Conservation (phyloP, 2,329 filamentous ascomycete genomes). For the Exophiala sp. region DNA sequence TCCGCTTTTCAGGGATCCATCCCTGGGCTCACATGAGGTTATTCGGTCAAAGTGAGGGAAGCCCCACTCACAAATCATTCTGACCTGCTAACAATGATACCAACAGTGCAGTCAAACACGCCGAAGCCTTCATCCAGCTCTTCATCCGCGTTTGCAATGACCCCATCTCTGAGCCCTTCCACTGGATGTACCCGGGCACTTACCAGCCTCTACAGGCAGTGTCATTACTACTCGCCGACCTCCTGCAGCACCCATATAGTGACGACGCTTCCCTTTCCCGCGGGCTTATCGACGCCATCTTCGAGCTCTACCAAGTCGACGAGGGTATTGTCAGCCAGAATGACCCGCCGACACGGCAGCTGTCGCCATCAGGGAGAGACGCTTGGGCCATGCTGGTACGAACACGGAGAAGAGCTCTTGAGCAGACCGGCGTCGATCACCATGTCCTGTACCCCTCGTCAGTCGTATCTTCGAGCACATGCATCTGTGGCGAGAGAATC, state of each 20-base stretch:
- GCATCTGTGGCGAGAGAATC: slow-evolving; percentile 22
- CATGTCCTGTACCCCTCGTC: slow-evolving; percentile 21
- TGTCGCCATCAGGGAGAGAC: slow-evolving; percentile 21
- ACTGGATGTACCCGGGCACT: slow-evolving; percentile 30
- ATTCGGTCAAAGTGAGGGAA: slow-evolving; percentile 17
- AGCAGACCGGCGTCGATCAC: slow-evolving; percentile 20
- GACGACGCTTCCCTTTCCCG: slow-evolving; percentile 23
- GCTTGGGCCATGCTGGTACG: slow-evolving; percentile 23
- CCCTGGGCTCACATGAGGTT: slow-evolving; percentile 3
- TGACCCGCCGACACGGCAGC: slow-evolving; percentile 18
- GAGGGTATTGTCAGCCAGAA: slow-evolving; percentile 21
- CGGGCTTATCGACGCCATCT: slow-evolving; percentile 24
- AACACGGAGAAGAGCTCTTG: slow-evolving; percentile 19
- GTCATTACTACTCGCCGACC: slow-evolving; percentile 24
- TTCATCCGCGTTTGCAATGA: slow-evolving; percentile 28
- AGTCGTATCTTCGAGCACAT: slow-evolving; percentile 12
- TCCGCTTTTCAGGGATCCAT: slow-evolving; percentile 22
- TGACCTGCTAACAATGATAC: not conserved
- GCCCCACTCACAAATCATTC: not conserved
- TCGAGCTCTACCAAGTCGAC: slow-evolving; percentile 25
- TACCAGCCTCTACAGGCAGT: slow-evolving; percentile 28
- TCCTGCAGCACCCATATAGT: slow-evolving; percentile 24
- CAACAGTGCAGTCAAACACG: slow-evolving; percentile 26
- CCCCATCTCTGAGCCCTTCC: slow-evolving; percentile 22
- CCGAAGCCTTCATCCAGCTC: slow-evolving; percentile 27